Conservation (phyloP, 2,329 filamentous ascomycete genomes). For the Phaeosphaeria sp. region DNA sequence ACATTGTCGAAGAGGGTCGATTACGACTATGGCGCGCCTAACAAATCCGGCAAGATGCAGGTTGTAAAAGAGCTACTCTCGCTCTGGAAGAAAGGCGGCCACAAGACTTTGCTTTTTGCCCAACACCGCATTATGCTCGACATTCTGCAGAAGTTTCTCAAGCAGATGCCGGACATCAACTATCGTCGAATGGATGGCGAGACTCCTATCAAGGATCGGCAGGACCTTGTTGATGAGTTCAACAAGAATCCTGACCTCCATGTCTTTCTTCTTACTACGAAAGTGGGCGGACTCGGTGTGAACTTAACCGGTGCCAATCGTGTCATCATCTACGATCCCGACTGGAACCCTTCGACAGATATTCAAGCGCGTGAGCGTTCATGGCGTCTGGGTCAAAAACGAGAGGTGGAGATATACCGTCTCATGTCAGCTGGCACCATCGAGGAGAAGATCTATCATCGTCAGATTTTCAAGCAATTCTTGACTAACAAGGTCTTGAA, state of each 20-base stretch:
- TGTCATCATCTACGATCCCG: conserved; percentile 97
- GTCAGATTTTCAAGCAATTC: conserved; percentile 98
- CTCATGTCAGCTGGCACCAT: conserved; percentile 99
- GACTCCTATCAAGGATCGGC: conserved; percentile 87
- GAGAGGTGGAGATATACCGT: conserved; percentile 93
- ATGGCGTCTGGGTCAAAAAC: conserved; percentile 94
- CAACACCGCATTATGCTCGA: conserved; percentile 96
- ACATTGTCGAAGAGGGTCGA: conserved; percentile 63
- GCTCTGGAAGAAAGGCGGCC: conserved; percentile 89
- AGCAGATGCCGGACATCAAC: conserved; percentile 70
- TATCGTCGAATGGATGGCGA: conserved; percentile 93
- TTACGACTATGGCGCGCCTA: conserved; percentile 78
- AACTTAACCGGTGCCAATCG: conserved; percentile 94
- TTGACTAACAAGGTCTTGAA: conserved; percentile 94
- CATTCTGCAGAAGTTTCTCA: conserved; percentile 84
- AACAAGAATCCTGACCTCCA: conserved; percentile 81
- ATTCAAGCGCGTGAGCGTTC: conserved; percentile 93
- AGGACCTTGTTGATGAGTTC: conserved; percentile 89
- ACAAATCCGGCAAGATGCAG: conserved; percentile 93
- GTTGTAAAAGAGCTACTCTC: conserved; percentile 87
- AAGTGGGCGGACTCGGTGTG: conserved; percentile 90
- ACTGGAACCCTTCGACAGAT: conserved; percentile 98
- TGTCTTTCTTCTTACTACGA: conserved; percentile 92
- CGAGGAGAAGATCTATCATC: conserved; percentile 98
- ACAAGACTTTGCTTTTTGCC: conserved; percentile 92